These are phyloP conservation scores for Didymella pinodella DNA, from an alignment of 2,329 filamentous ascomycete genomes.

Conservation along the genomic window DNA sequence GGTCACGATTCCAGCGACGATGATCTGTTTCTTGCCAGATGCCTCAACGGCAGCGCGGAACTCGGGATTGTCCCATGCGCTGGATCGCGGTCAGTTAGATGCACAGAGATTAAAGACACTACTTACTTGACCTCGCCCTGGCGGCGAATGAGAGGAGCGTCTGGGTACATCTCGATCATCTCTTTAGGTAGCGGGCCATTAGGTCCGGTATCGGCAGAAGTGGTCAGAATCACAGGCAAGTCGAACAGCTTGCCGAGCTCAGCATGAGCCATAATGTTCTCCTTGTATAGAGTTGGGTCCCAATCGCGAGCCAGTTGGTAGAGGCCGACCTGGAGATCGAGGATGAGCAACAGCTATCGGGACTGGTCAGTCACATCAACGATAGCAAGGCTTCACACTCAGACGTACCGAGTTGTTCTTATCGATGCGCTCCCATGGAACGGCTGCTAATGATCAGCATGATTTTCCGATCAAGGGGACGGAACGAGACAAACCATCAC, in stretches of 20 bases:
- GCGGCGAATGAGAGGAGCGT: conserved; percentile 70
- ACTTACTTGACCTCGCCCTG: conserved; percentile 72
- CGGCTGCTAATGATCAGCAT: conserved; percentile 40
- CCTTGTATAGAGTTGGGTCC: conserved; percentile 69
- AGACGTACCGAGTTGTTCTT: conserved; percentile 51
- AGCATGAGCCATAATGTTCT: conserved; percentile 73
- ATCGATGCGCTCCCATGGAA: conserved; percentile 53
- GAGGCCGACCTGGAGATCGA: conserved; percentile 68
- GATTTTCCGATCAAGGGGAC: not conserved
- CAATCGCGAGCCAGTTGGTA: conserved; percentile 71
- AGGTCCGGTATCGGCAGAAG: conserved; percentile 72
- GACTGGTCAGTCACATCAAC: not conserved
- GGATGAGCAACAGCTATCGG: conserved; percentile 62
- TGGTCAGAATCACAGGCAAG: conserved; percentile 74
- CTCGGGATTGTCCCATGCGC: conserved; percentile 75
- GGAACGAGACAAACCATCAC: conserved; percentile 35
- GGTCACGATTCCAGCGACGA: conserved; percentile 75
- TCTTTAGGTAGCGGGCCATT: conserved; percentile 76
- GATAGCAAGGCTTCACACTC: not conserved
- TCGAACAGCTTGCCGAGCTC: conserved; percentile 71
- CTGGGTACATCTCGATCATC: conserved; percentile 72
- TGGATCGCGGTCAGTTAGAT: conserved; percentile 21
- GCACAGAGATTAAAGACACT: not conserved
- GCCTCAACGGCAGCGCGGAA: conserved; percentile 72
- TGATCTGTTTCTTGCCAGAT: conserved; percentile 72